Percentiles rank a stretch among this genome's conserved stretches.
phyloP scores from a whole-genome alignment of 2,329 filamentous ascomycete species.

The Pseudogymnoascus sp. region DNA sequence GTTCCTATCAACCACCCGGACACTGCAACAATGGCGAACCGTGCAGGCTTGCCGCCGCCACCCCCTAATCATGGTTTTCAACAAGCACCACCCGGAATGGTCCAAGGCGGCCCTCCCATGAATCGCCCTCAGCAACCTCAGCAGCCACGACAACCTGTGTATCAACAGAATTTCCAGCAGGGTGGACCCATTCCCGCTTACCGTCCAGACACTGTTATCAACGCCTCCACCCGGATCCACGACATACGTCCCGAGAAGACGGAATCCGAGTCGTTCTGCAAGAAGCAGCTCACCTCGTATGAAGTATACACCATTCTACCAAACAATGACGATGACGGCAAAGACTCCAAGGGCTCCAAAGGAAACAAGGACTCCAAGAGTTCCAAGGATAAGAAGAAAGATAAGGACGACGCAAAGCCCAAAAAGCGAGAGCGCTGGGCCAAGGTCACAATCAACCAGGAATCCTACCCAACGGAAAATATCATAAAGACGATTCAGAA shows the following conservation, averaged over 20 bases:
- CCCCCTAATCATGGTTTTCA: background rate
- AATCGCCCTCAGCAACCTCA: conserved; percentile 12
- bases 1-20: background rate
- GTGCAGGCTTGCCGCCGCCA: background rate
- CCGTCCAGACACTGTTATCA: conserved; percentile 1
- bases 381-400: background rate
- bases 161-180: background rate
- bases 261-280: conserved; percentile 18
- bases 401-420: conserved; percentile 15
- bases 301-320: conserved; percentile 17
- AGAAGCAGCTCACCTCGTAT: conserved; percentile 22
- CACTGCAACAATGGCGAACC: background rate
- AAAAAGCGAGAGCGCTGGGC: conserved; percentile 22
- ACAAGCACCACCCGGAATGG: background rate
- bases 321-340: conserved; percentile 2
- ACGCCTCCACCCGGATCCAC: conserved; percentile 10
- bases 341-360: background rate
- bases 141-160: background rate
- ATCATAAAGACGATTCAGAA: conserved; percentile 22
- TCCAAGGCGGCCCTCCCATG: background rate
- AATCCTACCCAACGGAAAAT: conserved; percentile 21
- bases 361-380: conserved; percentile 3
- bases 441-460: conserved; percentile 17
- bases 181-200: background rate
- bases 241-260: conserved; percentile 18